A percentile compares a stretch with the other conserved stretches of the same genome.
These are phyloP conservation scores for Bipolaris sorokiniana DNA, from an alignment of 2,329 filamentous ascomycete species.

Conservation along the genomic window DNA sequence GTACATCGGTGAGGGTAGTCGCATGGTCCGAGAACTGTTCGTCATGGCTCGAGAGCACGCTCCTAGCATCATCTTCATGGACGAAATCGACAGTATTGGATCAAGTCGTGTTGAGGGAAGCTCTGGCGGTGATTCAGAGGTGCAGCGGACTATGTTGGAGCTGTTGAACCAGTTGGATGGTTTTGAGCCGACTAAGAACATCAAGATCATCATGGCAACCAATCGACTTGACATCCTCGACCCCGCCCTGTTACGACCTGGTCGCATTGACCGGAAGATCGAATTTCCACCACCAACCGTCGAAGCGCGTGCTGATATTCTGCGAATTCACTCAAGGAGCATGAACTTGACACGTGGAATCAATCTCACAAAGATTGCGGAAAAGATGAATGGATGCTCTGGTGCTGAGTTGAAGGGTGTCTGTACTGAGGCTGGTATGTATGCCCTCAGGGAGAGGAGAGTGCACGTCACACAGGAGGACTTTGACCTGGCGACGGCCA, in stretches of 20 bases:
- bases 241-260: slow-evolving; percentile 91
- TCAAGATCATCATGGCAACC: slow-evolving; percentile 99
- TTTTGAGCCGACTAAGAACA: slow-evolving; percentile 99
- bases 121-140: slow-evolving; percentile 94
- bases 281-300: slow-evolving; percentile 97
- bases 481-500: slow-evolving; percentile 96
- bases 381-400: slow-evolving; percentile 99
- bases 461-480: slow-evolving; percentile 99
- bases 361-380: slow-evolving; percentile 96
- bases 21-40: slow-evolving; percentile 98
- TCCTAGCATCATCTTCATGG: slow-evolving; percentile 99
- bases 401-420: slow-evolving; percentile 98
- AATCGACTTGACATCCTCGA: slow-evolving; percentile 98
- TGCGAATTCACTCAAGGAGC: slow-evolving; percentile 95
- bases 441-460: slow-evolving; percentile 89
- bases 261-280: slow-evolving; percentile 97
- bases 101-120: slow-evolving; percentile 96
- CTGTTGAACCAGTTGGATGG: slow-evolving; percentile 97
- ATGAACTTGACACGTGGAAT: slow-evolving; percentile 99
- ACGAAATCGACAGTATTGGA: slow-evolving; percentile 98
- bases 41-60: slow-evolving; percentile 99
- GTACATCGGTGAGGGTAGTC: slow-evolving; percentile 96
- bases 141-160: slow-evolving; percentile 98
- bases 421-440: slow-evolving; percentile 98
- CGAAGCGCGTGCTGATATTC: slow-evolving; percentile 94